Percentiles rank a stretch among this genome's conserved stretches.
Conservation (phyloP, 805 yeast genomes). For the Nakazawaea holstii region DNA sequence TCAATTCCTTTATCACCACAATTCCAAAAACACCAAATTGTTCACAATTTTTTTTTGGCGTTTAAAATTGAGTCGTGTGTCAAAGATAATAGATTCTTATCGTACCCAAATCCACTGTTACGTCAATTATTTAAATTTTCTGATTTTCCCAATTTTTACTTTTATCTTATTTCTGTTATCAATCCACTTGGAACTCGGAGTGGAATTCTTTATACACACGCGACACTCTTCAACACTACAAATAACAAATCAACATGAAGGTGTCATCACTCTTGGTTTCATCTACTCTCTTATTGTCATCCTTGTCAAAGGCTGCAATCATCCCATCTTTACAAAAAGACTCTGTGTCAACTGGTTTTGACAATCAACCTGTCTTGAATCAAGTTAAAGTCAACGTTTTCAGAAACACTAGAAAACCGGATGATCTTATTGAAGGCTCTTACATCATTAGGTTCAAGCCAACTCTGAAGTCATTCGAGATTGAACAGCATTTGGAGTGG, state of each 20-base stretch:
- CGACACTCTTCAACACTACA: neutral
- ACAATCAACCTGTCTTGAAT: conserved; percentile 6
- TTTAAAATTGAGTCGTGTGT: too few relatives aligned
- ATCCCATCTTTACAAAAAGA: conserved; percentile 38
- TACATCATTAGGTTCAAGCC: conserved; percentile 8
- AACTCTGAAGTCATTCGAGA: neutral
- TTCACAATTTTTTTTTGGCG: too few relatives aligned
- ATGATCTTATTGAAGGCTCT: conserved; percentile 6
- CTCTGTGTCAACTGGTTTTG: conserved; percentile 11
- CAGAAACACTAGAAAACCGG: neutral
- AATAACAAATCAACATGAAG: conserved; percentile 10
- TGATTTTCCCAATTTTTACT: too few relatives aligned
- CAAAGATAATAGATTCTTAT: too few relatives aligned
- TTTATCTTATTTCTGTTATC: too few relatives aligned
- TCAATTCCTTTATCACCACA: neutral
- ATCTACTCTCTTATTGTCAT: conserved; percentile 18
- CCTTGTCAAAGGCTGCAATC: conserved; percentile 45
- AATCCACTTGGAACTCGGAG: neutral
- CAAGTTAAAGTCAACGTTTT: neutral
- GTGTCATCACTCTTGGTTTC: conserved; percentile 17
- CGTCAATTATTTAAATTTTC: too few relatives aligned
- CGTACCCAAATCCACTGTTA: neutral
- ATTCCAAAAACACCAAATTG: too few relatives aligned
- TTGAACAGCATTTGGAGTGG: conserved; percentile 5
- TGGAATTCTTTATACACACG: too few relatives aligned